phyloP scores from a whole-genome alignment of 176 grass and related monocot genomes.

The Carex cristatella region DNA sequence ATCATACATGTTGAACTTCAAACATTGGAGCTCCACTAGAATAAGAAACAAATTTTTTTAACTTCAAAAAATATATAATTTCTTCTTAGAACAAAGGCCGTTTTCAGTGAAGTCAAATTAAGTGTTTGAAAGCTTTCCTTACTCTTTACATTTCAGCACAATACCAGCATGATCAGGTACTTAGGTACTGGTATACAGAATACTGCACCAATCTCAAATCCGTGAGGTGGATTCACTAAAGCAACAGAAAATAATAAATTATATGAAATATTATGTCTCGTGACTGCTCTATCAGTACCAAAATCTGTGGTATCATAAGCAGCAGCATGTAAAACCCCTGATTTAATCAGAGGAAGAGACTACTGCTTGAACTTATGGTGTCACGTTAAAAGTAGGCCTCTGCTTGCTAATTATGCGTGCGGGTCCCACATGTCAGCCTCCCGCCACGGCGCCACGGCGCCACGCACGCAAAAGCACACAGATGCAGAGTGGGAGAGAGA shows the following conservation, averaged over 20 bases:
- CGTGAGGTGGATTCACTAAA: neutral
- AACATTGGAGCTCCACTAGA: conserved; percentile 1
- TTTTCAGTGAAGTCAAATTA: neutral
- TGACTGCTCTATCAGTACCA: neutral
- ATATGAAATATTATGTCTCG: neutral
- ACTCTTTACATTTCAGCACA: conserved; percentile 2
- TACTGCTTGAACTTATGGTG: neutral
- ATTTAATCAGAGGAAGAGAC: neutral
- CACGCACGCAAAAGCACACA: neutral
- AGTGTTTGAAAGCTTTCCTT: neutral
- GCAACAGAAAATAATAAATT: neutral
- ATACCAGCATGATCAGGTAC: neutral
- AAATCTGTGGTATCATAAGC: neutral
- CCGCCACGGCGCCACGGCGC: too few relatives aligned
- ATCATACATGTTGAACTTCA: conserved; percentile 15
- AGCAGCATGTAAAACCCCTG: neutral
- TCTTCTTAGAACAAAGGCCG: neutral
- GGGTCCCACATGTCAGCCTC: too few relatives aligned
- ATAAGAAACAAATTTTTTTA: neutral
- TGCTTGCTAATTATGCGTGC: too few relatives aligned
- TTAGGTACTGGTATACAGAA: neutral
- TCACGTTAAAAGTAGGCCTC: too few relatives aligned
- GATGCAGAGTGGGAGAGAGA: neutral
- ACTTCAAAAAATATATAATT: neutral
- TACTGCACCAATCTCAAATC: neutral